Base-by-base conservation (phyloP, 2,329 filamentous ascomycete genomes). In the Ustilaginoidea virens region DNA sequence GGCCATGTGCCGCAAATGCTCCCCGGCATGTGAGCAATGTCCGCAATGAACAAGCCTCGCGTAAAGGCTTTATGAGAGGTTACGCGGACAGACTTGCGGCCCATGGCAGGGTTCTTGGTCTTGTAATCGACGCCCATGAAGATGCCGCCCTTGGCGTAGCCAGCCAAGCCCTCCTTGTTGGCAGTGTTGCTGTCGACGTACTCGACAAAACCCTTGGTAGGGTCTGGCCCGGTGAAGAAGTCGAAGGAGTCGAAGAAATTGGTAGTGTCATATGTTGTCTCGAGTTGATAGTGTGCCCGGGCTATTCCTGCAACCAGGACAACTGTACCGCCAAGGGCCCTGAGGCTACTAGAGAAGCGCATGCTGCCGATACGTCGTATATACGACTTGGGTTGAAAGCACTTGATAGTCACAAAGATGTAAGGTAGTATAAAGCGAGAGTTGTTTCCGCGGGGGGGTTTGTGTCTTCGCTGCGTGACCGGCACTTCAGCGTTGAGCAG, bases 1-100 rank as follows among this genome's bases (percentile, higher is more conserved):
- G 80, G 79, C 80, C 80, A 87, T 10, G 71, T 66, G 19, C 79
- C 80, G 44, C 80, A 85, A 35, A 61, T 56, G 23, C 69, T 69
- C 13, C 63, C 64, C n/a, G 80, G 80, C 72, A 85, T 83, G 49
- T 86, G 80, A 7, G 59, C 62, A 33, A 85, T 67, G 45, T 87
- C 80, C 31, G 77, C 61, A 25, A 86, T 60, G 48, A 86, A 70
- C 30, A 87, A 66, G 9, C 76, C 80, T 37, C 69, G 63, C 23
- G 63, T 74, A 54, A 78, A 87, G 12, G 63, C 52, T 39, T 72
- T 67, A 36, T 67, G 73, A 43, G 76, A 80, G 19, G 66, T 58
- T 10, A 92, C 53, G 12, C 82, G 74, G 18, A 83, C 71, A 15
- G 78, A 85, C 27, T 61, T 56, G 23, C 82, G 77, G 20, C 81